phyloP scores from a whole-genome alignment of 192 early-diverging fungal genomes.

The Linderina pennispora region DNA sequence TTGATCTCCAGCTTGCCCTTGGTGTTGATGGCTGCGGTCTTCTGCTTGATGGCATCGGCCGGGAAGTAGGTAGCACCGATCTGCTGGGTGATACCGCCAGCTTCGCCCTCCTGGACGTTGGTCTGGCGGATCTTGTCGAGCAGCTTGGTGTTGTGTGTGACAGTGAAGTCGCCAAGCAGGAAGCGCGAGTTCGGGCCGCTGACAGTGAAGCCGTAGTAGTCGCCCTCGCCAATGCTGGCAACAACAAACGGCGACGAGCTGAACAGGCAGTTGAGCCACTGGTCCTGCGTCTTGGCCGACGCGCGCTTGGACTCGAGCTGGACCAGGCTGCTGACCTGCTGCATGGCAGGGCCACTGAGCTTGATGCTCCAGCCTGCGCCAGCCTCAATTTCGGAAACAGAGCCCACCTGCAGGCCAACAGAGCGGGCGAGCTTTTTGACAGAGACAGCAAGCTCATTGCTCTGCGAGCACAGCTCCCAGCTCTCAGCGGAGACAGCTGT shows the following conservation, averaged over 20 bases:
- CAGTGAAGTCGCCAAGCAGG: constrained; percentile 45
- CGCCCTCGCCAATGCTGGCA: constrained; percentile 25
- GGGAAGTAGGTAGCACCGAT: constrained; percentile 99
- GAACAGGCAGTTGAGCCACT: not conserved
- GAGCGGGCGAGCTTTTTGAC: constrained; percentile 28
- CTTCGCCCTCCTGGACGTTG: constrained; percentile 98
- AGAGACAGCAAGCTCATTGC: constrained; percentile 7
- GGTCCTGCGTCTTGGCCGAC: not conserved
- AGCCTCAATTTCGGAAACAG: constrained; percentile 2
- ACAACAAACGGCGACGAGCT: constrained; percentile 36
- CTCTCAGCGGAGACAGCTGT: constrained; percentile 1
- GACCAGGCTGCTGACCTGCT: constrained; percentile 3
- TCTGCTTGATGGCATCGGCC: constrained; percentile 85
- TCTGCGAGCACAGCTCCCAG: constrained; percentile 7
- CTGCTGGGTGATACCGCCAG: constrained; percentile 99
- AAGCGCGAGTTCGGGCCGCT: constrained; percentile 51
- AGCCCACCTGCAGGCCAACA: constrained; percentile 19
- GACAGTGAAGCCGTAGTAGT: constrained; percentile 52
- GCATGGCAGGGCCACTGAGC: constrained; percentile 20
- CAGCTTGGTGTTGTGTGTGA: constrained; percentile 83
- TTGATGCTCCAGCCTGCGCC: constrained; percentile 1
- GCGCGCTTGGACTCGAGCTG: constrained; percentile 9
- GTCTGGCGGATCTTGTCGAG: constrained; percentile 99
- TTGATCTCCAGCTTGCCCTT: constrained; percentile 62
- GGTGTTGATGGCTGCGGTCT: constrained; percentile 76